Base-by-base conservation (phyloP, 2,329 filamentous ascomycete genomes). In the Cladosporium cucumerinum region DNA sequence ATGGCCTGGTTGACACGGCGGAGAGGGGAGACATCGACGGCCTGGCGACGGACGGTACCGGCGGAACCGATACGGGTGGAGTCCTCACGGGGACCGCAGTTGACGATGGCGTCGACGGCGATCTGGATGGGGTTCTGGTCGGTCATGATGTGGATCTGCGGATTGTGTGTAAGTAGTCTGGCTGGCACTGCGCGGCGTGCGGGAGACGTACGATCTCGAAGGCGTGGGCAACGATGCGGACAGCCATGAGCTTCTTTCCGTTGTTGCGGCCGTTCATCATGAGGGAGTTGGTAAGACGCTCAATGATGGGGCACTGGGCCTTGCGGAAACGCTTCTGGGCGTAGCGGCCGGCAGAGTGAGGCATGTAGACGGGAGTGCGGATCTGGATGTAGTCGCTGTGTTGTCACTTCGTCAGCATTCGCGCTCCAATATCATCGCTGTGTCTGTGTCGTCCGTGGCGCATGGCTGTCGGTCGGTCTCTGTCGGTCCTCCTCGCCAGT, bases 201-300 rank as follows among this genome's bases (percentile, higher is more conserved):
- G 52, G 43, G 16, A 34, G 71, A 90, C 92, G 82, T 90, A 97
- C 94, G 82, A 99, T 99, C 88, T 99, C 96, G 85, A 99, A 99
- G 78, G 94, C 84, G 87, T 99, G 95, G 76, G 93, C 93, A 78
- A 99, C 93, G 76, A 99, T 99, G 85, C 95, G 93, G 82, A 98
- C 94, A 80, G 95, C 96, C 93, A 96, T 97, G 81, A 98, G 89
- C 92, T 99, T 99, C 91, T 99, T 99, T 85, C 95, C 95, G 91
- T 97, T 99, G 92, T 99, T 99, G 85, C 95, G 95, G 84, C 95
- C 95, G 90, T 99, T 97, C 94, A 98, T 98, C 96, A 99, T 99
- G 82, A 99, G 90, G 68, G 95, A 98, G 91, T 99, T 99, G 88
- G 95, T 99, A 77, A 99, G 90, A 82, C 95, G 94, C 91, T 99